phyloP scores from a whole-genome alignment of 768 basidiomycete species.

The Kwoniella botswanensis region DNA sequence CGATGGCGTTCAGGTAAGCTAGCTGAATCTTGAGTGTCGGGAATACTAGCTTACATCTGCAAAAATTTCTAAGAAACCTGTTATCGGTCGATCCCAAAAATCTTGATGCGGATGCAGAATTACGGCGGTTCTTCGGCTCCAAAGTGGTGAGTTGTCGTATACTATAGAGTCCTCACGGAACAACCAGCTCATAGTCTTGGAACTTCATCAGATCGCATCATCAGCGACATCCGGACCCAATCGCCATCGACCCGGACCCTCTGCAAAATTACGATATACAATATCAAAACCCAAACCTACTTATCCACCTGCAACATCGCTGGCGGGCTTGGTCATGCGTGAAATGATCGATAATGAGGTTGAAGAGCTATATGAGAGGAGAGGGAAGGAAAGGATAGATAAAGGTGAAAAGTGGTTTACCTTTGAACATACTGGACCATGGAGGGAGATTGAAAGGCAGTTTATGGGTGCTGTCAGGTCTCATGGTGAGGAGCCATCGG shows the following conservation, averaged over 20 bases:
- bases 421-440: constrained; percentile 81
- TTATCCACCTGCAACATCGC: constrained; percentile 68
- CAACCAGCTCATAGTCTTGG: constrained; percentile 15
- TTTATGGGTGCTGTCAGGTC: constrained; percentile 81
- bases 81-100: constrained; percentile 78
- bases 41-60: neutral
- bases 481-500: no score
- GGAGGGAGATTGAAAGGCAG: constrained; percentile 76
- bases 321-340: constrained; percentile 71
- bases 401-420: constrained; percentile 83
- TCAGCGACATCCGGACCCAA: constrained; percentile 58
- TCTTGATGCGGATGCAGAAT: constrained; percentile 86
- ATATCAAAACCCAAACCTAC: constrained; percentile 75
- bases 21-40: constrained; percentile 45
- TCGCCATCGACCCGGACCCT: constrained; percentile 44
- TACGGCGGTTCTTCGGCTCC: constrained; percentile 91
- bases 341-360: constrained; percentile 66
- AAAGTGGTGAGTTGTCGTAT: constrained; percentile 69
- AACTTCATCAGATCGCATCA: constrained; percentile 34
- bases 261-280: constrained; percentile 64
- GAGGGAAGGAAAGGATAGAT: constrained; percentile 42
- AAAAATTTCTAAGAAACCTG: constrained; percentile 58
- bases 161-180: no score
- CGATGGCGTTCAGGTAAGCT: constrained; percentile 53
- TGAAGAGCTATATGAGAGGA: constrained; percentile 60